phyloP scores from a whole-genome alignment of 2,329 filamentous ascomycete genomes.

The Botrytis deweyae region DNA sequence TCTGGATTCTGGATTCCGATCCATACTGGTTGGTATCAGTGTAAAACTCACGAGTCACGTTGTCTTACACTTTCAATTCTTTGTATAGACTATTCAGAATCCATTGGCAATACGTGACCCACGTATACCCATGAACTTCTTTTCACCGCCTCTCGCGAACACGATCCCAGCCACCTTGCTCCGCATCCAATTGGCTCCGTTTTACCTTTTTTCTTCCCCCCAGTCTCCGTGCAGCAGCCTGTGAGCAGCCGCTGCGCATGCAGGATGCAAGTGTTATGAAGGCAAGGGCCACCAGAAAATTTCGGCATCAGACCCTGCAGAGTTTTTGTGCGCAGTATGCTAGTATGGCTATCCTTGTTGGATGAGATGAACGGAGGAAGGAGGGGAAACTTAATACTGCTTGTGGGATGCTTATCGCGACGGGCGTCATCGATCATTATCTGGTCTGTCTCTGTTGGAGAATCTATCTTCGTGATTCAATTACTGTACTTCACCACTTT shows the following conservation, averaged over 20 bases:
- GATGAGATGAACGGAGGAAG: background rate
- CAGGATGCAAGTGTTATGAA: constrained; percentile 3
- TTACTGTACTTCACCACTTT: background rate
- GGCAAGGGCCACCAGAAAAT: constrained; percentile 1
- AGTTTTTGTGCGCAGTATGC: background rate
- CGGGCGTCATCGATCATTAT: background rate
- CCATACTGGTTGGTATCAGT: background rate
- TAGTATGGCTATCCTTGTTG: background rate
- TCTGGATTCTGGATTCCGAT: background rate
- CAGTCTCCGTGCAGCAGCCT: background rate
- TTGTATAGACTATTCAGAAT: constrained; percentile 17
- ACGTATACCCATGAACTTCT: constrained; percentile 31
- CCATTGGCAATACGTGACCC: constrained; percentile 40
- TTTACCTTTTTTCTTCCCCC: background rate
- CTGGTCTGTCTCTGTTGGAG: background rate
- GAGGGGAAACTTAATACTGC: background rate
- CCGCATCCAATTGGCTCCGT: background rate
- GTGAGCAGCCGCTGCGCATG: constrained; percentile 1
- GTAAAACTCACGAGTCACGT: constrained; percentile 7
- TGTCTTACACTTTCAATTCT: constrained; percentile 2
- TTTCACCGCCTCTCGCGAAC: constrained; percentile 19
- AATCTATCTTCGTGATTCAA: background rate
- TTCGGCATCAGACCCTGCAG: constrained; percentile 1
- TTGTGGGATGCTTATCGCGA: background rate
- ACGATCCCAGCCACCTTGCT: background rate